Percentiles rank a stretch among this genome's conserved stretches.
These are phyloP conservation scores for Nicotiana tomentosiformis DNA, from an alignment of 257 asterid genomes.

Conservation along the genomic window DNA sequence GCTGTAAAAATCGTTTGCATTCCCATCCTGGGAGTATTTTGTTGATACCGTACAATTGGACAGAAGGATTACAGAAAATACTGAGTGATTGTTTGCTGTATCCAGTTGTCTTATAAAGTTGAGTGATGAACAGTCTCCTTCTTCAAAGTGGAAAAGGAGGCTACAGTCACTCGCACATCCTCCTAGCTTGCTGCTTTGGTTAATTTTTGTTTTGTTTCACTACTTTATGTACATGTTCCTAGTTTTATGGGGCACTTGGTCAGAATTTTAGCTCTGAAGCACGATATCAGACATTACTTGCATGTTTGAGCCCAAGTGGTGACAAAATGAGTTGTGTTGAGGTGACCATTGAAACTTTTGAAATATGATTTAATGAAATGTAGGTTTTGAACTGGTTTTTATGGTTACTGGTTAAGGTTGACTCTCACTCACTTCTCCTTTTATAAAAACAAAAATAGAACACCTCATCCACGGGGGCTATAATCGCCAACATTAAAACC, in stretches of 20 bases:
- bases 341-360: not conserved
- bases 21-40: not conserved
- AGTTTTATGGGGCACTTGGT: not conserved
- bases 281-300: not conserved
- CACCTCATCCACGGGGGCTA: not conserved
- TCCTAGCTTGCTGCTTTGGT: not conserved
- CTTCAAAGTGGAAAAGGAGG: conserved; percentile 26
- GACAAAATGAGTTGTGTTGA: not conserved
- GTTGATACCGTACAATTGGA: conserved; percentile 8
- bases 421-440: not conserved
- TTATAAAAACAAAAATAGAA: not conserved
- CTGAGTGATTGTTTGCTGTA: conserved; percentile 21
- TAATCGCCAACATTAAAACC: not conserved
- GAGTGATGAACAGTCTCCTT: conserved; percentile 37
- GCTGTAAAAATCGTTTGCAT: not conserved
- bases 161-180: conserved; percentile 27
- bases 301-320: not conserved
- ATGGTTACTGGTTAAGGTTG: not conserved
- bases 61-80: conserved; percentile 17
- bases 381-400: not conserved
- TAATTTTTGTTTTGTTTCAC: not conserved
- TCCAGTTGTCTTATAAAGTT: conserved; percentile 18
- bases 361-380: not conserved
- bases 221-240: not conserved
- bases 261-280: not conserved